phyloP scores from a whole-genome alignment of 2,329 filamentous ascomycete genomes.

The Sordariomycetes sp. region DNA sequence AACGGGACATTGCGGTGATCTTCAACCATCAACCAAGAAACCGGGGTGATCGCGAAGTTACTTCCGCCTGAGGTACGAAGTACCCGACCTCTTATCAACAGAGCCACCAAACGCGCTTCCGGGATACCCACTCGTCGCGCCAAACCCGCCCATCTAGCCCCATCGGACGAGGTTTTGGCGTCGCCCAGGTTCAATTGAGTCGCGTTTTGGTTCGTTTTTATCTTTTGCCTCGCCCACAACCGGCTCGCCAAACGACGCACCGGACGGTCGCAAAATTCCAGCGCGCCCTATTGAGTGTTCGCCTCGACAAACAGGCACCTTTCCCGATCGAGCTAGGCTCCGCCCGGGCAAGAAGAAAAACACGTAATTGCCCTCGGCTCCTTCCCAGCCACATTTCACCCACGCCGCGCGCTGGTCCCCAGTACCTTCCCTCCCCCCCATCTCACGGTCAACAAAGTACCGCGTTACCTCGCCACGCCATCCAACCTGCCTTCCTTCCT shows the following conservation, averaged over 20 bases:
- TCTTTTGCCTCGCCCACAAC: no score
- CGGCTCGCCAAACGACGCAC: neutral
- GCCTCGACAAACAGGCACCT: neutral
- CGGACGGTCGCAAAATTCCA: neutral
- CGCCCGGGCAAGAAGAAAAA: neutral
- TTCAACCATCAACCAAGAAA: neutral
- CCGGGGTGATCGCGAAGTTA: constrained; percentile 1
- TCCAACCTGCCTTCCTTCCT: neutral
- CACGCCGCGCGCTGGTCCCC: neutral
- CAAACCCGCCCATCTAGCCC: neutral
- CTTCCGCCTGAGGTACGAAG: constrained; percentile 1
- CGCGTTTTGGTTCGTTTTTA: neutral
- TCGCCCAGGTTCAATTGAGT: neutral
- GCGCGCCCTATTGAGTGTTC: neutral
- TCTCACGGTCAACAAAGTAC: neutral
- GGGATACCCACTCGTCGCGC: neutral
- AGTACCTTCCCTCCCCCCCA: neutral
- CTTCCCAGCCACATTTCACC: constrained; percentile 1
- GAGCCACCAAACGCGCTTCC: neutral
- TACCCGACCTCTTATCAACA: neutral
- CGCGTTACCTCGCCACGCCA: neutral
- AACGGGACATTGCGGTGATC: constrained; percentile 1
- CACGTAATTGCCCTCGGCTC: constrained; percentile 4
- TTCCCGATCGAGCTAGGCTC: neutral
- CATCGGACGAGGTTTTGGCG: neutral